Evolutionary conservation across 768 basidiomycete species (phyloP).

Genomic region (Panaeolus cyanescens): DNA sequence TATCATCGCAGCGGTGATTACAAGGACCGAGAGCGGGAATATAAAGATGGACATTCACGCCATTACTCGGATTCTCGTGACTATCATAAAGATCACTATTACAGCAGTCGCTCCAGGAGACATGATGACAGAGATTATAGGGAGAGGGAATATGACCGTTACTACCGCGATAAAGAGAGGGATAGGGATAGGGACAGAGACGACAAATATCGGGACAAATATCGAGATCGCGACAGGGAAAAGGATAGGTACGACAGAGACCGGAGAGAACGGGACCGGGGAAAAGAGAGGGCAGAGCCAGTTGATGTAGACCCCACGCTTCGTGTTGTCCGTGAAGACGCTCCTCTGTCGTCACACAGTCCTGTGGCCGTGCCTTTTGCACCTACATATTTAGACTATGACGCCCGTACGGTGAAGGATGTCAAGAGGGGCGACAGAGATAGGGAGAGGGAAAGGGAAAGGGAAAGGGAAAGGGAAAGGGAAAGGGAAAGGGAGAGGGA

Average conservation of each 20-base stretch:
- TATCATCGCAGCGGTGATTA: constrained; percentile 2
- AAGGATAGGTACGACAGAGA: constrained; percentile 9
- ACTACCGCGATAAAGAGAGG: too few relatives aligned
- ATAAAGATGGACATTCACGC: constrained; percentile 10
- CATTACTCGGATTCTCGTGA: constrained; percentile 16
- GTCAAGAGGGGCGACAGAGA: constrained; percentile 16
- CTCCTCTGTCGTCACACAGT: constrained; percentile 19
- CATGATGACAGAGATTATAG: constrained; percentile 20
- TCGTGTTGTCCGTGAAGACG: constrained; percentile 24
- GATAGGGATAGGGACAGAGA: constrained; percentile 12
- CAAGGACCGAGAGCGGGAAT: constrained; percentile 9
- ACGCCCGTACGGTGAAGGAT: neutral
- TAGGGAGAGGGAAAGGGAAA: constrained; percentile 13
- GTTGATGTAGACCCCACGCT: constrained; percentile 10
- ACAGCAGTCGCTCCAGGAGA: constrained; percentile 16
- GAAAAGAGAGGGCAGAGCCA: constrained; percentile 12
- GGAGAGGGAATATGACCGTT: constrained; percentile 16
- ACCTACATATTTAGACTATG: constrained; percentile 19
- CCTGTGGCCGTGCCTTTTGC: constrained; percentile 18
- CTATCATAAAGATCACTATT: constrained; percentile 16
- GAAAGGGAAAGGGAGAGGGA: neutral
- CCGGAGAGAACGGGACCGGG: constrained; percentile 9
- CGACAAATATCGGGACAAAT: neutral
- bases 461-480: constrained; percentile 8
- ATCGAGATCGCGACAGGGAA: constrained; percentile 14